Percentiles rank a stretch among this genome's conserved stretches.
Conservation (phyloP, 257 asterid genomes). For the Salvia rosmarinus region DNA sequence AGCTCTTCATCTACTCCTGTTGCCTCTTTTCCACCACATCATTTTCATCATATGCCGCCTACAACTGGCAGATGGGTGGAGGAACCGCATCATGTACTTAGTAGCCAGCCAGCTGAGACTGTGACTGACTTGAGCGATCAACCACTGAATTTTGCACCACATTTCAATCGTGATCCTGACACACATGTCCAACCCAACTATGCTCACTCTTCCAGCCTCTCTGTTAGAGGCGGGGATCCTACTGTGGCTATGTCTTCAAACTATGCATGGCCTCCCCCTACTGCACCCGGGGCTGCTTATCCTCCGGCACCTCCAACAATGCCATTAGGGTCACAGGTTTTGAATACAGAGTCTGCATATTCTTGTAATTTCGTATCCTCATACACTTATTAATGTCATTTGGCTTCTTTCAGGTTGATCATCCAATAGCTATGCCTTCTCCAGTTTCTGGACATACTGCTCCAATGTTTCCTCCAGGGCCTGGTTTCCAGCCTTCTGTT, state of each 20-base stretch:
- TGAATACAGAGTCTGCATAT: slow-evolving; percentile 27
- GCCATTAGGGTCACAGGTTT: slow-evolving; percentile 72
- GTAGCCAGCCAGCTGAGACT: slow-evolving; percentile 49
- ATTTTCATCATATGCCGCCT: slow-evolving; percentile 50
- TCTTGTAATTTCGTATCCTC: slow-evolving; percentile 13
- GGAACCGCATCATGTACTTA: slow-evolving; percentile 48
- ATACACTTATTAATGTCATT: slow-evolving; percentile 24
- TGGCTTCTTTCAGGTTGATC: slow-evolving; percentile 62
- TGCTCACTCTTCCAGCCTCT: slow-evolving; percentile 53
- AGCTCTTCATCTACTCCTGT: slow-evolving; percentile 53
- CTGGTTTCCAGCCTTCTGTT: slow-evolving; percentile 66
- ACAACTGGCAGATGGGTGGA: slow-evolving; percentile 53
- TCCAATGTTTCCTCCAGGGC: slow-evolving; percentile 64
- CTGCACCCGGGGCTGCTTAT: slow-evolving; percentile 58
- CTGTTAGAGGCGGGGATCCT: slow-evolving; percentile 60
- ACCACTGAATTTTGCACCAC: slow-evolving; percentile 71
- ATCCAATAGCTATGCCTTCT: slow-evolving; percentile 58
- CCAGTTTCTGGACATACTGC: slow-evolving; percentile 67
- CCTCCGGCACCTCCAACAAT: slow-evolving; percentile 60
- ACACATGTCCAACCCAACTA: slow-evolving; percentile 51
- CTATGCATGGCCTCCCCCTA: slow-evolving; percentile 67
- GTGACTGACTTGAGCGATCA: slow-evolving; percentile 58
- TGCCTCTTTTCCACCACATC: slow-evolving; percentile 50
- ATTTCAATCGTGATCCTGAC: slow-evolving; percentile 53
- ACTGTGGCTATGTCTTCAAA: slow-evolving; percentile 51